A percentile compares a stretch with the other conserved stretches of the same genome.
Conservation (phyloP, 2,329 filamentous ascomycete species). For the Fusarium virguliforme region DNA sequence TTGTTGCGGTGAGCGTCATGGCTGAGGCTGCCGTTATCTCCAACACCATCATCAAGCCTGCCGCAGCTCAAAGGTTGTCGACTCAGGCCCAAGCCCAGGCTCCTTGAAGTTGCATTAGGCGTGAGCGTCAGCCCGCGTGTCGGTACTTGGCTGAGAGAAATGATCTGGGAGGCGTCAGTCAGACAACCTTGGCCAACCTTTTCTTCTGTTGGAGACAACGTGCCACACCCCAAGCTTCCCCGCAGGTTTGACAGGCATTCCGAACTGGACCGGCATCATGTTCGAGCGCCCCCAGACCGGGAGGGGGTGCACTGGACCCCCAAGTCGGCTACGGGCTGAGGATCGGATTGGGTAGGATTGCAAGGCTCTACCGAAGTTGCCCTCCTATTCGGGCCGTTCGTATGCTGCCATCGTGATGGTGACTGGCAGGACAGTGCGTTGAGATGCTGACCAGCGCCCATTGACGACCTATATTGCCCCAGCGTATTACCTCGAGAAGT, state of each 20-base stretch:
- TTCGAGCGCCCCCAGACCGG: slow-evolving; percentile 33
- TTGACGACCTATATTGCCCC: slow-evolving; percentile 15
- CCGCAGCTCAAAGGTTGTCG: not conserved
- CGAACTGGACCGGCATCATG: slow-evolving; percentile 18
- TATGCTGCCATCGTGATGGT: slow-evolving; percentile 26
- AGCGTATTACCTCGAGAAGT: not conserved
- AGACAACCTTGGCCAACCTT: slow-evolving; percentile 35
- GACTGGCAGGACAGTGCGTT: slow-evolving; percentile 21
- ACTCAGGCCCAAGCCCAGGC: not conserved
- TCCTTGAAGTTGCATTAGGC: slow-evolving; percentile 12
- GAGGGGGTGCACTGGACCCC: slow-evolving; percentile 39
- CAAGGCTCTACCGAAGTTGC: slow-evolving; percentile 36
- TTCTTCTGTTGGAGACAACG: slow-evolving; percentile 37
- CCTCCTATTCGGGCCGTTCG: slow-evolving; percentile 52
- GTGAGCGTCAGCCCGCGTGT: slow-evolving; percentile 8
- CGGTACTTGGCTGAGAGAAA: slow-evolving; percentile 22
- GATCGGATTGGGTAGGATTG: slow-evolving; percentile 36
- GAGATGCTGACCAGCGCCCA: slow-evolving; percentile 7
- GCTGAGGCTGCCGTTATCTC: not conserved
- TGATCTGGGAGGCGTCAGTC: slow-evolving; percentile 43
- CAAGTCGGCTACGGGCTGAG: slow-evolving; percentile 33
- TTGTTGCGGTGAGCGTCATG: slow-evolving; percentile 4
- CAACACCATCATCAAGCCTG: not conserved
- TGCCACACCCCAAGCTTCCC: slow-evolving; percentile 49
- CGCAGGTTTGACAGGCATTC: slow-evolving; percentile 46